Base-by-base conservation (phyloP, 2,329 filamentous ascomycete species). In the Fusarium dimerum region DNA sequence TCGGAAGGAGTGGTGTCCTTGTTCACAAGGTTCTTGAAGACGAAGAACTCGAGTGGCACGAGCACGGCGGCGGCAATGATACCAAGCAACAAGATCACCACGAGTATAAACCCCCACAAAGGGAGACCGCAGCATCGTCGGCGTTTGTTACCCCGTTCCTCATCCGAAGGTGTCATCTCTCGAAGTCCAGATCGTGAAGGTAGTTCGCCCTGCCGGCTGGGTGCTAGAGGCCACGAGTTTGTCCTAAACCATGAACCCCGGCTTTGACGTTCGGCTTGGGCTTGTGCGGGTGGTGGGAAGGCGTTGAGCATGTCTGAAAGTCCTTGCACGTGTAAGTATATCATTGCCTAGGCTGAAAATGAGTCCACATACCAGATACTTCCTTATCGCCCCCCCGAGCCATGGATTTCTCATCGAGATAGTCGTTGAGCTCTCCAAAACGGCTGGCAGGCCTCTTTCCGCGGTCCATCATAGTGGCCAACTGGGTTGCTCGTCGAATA, bases 401-500 rank as follows among this genome's bases (percentile, higher is more conserved):
- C 41, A 70, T 65, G 47, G 69, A 71, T 55, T 76, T 73, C 44
- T 78, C 77, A 17, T 75, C 71, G 2, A 78, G 73, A 52, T 78
- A 84, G 55, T 80, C 77, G 40, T 73, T 73, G 13, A 85, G 66
- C 17, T 81, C 78, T 40, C 82, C 79, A 45, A 84, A 73, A 15
- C 80, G 78, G 63, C 84, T 87, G 18, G 76, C 82, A 29, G 84
- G 84, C 60, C 84, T 76, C 57, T 77, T 87, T 12, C 93, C 93
- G 59, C 86, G 86, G 64, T 97, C 93, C 52, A 99, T 86, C 72
- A 96, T 92, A 0, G 90, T 84, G 15, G 92, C 93, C 38, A 97
- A 76, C 59, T 85, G 85, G 1, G 93, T 97, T 11, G 94, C 94
- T 62, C 94, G 84, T 65, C 85, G 82, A 61, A 99, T 97, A 54